Evolutionary conservation across 148 eudicot species (phyloP).

Genomic region (Cornus kousa): DNA sequence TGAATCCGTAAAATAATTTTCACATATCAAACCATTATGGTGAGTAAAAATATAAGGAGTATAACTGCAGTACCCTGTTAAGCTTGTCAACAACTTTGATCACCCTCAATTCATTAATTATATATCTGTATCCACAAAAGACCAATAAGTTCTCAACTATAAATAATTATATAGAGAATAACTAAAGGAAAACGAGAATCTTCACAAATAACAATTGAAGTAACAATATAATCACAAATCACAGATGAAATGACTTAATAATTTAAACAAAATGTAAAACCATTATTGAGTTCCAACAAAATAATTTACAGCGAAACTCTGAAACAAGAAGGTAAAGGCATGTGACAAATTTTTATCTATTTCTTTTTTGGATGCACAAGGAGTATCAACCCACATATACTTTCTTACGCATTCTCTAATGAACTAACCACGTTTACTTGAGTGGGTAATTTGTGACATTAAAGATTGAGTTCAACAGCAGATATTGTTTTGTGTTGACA

Average conservation of each 20-base stretch:
- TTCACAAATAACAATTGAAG: background rate
- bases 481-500: background rate
- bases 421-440: background rate
- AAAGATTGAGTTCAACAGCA: background rate
- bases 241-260: too few relatives aligned
- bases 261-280: background rate
- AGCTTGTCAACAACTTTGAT: slow-evolving; percentile 37
- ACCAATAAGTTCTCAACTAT: slow-evolving; percentile 13
- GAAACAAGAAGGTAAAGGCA: slow-evolving; percentile 1
- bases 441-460: too few relatives aligned
- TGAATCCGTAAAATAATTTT: background rate
- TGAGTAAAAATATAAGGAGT: background rate
- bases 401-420: background rate
- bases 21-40: background rate
- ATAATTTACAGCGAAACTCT: background rate
- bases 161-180: background rate
- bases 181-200: background rate
- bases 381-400: background rate
- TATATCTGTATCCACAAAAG: slow-evolving; percentile 25
- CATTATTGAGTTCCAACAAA: background rate
- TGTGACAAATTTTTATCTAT: background rate
- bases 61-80: slow-evolving; percentile 34
- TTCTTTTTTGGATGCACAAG: background rate
- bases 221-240: background rate
- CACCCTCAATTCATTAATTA: slow-evolving; percentile 34